Evolutionary conservation across 805 yeast genomes (phyloP).

Genomic region (Starmerella ratchasimensis): DNA sequence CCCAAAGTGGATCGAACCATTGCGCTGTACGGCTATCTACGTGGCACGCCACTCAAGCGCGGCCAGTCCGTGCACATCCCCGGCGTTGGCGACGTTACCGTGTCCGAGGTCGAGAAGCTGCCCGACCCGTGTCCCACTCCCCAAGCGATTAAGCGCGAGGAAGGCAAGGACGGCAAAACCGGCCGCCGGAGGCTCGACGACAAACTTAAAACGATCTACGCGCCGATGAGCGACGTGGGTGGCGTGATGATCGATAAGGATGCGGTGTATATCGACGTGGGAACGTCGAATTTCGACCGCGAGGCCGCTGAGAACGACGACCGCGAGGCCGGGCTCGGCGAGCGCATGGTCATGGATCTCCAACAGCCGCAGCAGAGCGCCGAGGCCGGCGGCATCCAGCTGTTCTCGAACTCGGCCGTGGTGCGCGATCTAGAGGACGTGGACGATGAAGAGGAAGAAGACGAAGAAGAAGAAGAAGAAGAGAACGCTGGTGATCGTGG

Average conservation of each 20-base stretch:
- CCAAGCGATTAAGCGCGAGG: constrained; percentile 69
- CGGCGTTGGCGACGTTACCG: constrained; percentile 83
- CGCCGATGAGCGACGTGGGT: constrained; percentile 99
- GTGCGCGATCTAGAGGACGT: constrained; percentile 34
- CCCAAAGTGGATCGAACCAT: constrained; percentile 77
- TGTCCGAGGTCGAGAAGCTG: constrained; percentile 64
- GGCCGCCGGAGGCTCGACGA: constrained; percentile 89
- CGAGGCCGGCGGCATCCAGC: constrained; percentile 55
- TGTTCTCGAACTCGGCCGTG: constrained; percentile 52
- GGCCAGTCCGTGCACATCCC: constrained; percentile 81
- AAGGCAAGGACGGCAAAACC: constrained; percentile 37
- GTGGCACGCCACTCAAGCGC: constrained; percentile 74
- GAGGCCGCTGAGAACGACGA: constrained; percentile 28
- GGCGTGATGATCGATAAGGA: constrained; percentile 95
- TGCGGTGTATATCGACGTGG: constrained; percentile 87
- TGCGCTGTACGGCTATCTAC: constrained; percentile 86
- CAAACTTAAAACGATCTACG: constrained; percentile 84
- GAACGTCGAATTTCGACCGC: constrained; percentile 39
- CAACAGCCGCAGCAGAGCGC: constrained; percentile 55
- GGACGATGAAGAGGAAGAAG: constrained; percentile 23
- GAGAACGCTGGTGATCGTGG: constrained; percentile 37
- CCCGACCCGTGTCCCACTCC: constrained; percentile 99
- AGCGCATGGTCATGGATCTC: constrained; percentile 64
- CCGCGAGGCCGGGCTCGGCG: constrained; percentile 82
- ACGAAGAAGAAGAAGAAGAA: constrained; percentile 25